Evolutionary conservation across 192 early-diverging fungal genomes (phyloP).

Genomic region (Rhizophagus clarus): DNA sequence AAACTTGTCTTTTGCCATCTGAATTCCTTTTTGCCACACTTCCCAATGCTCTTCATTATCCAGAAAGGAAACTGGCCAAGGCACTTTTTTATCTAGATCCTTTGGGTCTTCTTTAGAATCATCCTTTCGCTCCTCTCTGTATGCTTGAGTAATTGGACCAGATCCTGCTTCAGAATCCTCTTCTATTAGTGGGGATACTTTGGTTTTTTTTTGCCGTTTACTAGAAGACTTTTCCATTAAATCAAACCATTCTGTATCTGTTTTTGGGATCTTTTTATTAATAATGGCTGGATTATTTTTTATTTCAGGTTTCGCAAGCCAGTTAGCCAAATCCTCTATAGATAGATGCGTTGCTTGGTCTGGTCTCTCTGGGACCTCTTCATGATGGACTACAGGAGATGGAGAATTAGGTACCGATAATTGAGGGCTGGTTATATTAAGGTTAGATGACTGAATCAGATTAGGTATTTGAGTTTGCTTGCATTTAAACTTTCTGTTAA

Average conservation of each 20-base stretch:
- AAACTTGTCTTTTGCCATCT: too few relatives aligned
- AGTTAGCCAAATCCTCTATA: background rate
- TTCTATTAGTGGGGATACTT: too few relatives aligned
- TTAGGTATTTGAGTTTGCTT: too few relatives aligned
- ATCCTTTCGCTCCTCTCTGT: background rate
- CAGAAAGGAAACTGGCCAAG: constrained; percentile 10
- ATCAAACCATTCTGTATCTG: constrained; percentile 4
- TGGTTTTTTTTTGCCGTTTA: too few relatives aligned
- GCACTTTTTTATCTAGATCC: constrained; percentile 27
- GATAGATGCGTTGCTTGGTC: background rate
- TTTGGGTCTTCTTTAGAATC: background rate
- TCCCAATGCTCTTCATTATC: constrained; percentile 11
- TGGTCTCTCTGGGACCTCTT: too few relatives aligned
- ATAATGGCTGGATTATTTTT: background rate
- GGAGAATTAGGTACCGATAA: background rate
- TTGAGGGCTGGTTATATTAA: background rate
- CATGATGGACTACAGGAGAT: too few relatives aligned
- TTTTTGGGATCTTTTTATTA: background rate
- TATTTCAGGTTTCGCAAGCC: background rate
- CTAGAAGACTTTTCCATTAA: background rate
- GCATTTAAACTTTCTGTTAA: too few relatives aligned
- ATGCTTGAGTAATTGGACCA: too few relatives aligned
- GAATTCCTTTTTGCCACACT: constrained; percentile 29
- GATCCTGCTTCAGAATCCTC: too few relatives aligned
- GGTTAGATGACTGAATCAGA: background rate